Evolutionary conservation across 2,329 filamentous ascomycete species (phyloP).

Genomic region (Bipolaris bicolor): DNA sequence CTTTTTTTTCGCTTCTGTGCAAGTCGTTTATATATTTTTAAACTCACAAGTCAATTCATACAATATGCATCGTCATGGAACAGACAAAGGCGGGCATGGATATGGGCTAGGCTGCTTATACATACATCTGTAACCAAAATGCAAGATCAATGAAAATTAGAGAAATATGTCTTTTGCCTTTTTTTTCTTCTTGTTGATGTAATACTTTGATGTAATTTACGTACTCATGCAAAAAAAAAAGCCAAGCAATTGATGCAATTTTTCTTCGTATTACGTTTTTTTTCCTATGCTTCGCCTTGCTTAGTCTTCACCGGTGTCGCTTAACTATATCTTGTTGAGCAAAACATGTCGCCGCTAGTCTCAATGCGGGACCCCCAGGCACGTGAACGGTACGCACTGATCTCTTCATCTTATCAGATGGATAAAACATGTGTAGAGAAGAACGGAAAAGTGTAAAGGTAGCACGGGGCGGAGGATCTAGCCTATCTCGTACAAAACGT

Average conservation of each 20-base stretch:
- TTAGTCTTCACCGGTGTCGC: too few species aligned
- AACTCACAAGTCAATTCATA: constrained; percentile 5
- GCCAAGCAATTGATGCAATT: too few species aligned
- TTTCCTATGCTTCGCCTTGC: too few species aligned
- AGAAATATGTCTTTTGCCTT: not conserved
- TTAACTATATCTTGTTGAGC: too few species aligned
- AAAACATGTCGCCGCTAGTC: too few species aligned
- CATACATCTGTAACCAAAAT: constrained; percentile 19
- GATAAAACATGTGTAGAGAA: not conserved
- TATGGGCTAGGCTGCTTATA: constrained; percentile 14
- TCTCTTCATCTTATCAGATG: constrained; percentile 39
- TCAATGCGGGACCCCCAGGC: too few species aligned
- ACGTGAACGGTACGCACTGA: too few species aligned
- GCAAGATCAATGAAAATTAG: constrained; percentile 10
- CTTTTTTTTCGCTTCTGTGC: not conserved
- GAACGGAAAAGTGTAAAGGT: not conserved
- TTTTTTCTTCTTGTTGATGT: too few species aligned
- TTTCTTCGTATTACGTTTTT: too few species aligned
- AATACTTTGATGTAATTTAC: too few species aligned
- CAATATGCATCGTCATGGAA: constrained; percentile 18
- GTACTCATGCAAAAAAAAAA: too few species aligned
- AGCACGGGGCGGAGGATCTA: constrained; percentile 26
- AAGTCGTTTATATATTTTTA: constrained; percentile 1
- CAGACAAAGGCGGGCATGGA: constrained; percentile 8
- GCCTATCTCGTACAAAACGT: constrained; percentile 9